Base-by-base conservation (phyloP, 2,329 filamentous ascomycete genomes). In the Colletotrichum karsti region DNA sequence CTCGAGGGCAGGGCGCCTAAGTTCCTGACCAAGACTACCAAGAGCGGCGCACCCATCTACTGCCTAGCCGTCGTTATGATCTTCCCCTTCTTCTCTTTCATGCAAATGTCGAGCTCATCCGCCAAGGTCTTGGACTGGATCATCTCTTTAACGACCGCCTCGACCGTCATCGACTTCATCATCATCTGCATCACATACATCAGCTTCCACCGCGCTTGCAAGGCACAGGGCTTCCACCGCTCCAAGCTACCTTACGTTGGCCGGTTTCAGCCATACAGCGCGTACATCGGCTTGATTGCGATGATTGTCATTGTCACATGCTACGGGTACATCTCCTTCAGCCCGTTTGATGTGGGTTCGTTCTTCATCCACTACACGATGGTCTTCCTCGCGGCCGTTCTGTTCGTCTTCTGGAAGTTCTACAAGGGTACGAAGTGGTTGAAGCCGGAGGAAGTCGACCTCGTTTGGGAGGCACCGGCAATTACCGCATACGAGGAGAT, bases 61-160 rank as follows among this genome's bases (percentile, higher is more conserved):
- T 69, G 42, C 24, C 50, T 71, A 26, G 35, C 39, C 15, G 28
- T 60, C 35, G 41, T 56, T 6, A 60, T 69, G 7, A 2, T 22
- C 4, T 35, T 24, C 9, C 51, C 26, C 18, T 10, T 44, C 7
- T 28, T 62, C 18, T 24, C 54, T 6, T 69, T 74, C 61, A 72
- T 69, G 22, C 48, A 18, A 6, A n/a, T 4, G 4, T 1, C 46
- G 9, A 56, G 22, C 54, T 85, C 82, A 63, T 84, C 91, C 48
- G 88, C 91, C 60, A 89, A 89, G 7, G 90, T 91, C 0, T 91
- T 88, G 0, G 91, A 91, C 74, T 89, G 91, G 77, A 78, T 91
- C 4, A 88, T 87, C 51, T 91, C 89, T 89, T 85, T 88, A 70
- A 83, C 87, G 60, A 92, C 92, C 68, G 86, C 88, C 5, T 63